A percentile compares a stretch with the other conserved stretches of the same genome.
Conservation (phyloP, 1,139 yeast genomes). For the Sugiyamaella castrensis region DNA sequence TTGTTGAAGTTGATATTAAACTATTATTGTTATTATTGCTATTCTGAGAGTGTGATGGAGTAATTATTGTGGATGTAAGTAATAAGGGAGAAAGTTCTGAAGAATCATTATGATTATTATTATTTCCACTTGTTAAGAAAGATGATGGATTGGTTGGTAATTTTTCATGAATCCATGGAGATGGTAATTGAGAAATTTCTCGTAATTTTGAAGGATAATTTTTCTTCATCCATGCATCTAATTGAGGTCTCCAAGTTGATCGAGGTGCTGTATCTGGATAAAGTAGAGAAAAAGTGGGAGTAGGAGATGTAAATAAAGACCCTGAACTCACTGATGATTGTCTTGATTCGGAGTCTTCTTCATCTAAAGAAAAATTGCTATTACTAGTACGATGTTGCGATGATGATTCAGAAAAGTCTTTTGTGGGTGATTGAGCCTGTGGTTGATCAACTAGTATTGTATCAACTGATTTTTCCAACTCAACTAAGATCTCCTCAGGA, state of each 20-base stretch:
- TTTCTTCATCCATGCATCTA: conserved; percentile 39
- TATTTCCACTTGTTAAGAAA: conserved; percentile 11
- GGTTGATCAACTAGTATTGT: too few relatives aligned
- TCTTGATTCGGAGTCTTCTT: too few relatives aligned
- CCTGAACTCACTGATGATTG: neutral
- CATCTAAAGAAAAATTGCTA: too few relatives aligned
- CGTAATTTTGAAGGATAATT: conserved; percentile 27
- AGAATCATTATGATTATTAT: neutral
- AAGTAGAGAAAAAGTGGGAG: conserved; percentile 29
- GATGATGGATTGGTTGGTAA: conserved; percentile 14
- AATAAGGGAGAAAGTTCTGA: neutral
- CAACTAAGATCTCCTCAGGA: too few relatives aligned
- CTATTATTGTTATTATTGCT: conserved; percentile 1
- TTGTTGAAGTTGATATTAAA: conserved; percentile 5
- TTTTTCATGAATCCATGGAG: conserved; percentile 16
- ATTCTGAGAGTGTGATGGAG: neutral
- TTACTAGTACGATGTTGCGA: too few relatives aligned
- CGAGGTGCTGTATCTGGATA: conserved; percentile 44
- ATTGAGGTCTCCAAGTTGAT: conserved; percentile 39
- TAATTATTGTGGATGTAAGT: neutral
- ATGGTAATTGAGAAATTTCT: conserved; percentile 24
- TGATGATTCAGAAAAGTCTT: too few relatives aligned
- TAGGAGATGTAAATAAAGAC: neutral
- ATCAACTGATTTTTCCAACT: too few relatives aligned
- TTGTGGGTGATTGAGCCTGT: too few relatives aligned